Conservation (phyloP, 192 early-diverging fungal genomes). For the Phlyctochytrium planicorne region DNA sequence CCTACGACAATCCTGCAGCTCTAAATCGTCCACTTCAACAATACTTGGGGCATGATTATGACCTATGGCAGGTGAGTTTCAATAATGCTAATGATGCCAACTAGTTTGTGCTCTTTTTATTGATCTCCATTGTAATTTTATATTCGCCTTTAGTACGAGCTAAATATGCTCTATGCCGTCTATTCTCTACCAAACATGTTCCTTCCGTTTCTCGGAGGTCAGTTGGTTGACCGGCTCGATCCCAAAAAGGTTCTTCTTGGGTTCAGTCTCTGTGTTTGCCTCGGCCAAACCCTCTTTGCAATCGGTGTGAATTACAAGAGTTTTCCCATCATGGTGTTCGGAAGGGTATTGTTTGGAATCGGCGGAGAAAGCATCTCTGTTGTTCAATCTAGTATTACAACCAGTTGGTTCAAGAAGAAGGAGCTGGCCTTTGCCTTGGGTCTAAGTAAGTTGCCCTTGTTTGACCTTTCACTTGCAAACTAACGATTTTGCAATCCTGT, state of each 20-base stretch:
- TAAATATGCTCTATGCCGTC: constrained; percentile 59
- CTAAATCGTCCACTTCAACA: constrained; percentile 51
- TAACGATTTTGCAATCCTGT: constrained; percentile 14
- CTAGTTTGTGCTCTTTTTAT: not conserved
- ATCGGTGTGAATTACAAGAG: constrained; percentile 46
- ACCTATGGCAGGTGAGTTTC: constrained; percentile 25
- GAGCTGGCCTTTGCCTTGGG: constrained; percentile 54
- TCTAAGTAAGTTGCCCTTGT: constrained; percentile 51
- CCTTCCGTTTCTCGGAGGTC: constrained; percentile 61
- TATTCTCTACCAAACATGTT: constrained; percentile 70
- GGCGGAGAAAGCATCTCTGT: constrained; percentile 54
- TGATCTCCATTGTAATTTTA: not conserved
- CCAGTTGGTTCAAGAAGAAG: constrained; percentile 45
- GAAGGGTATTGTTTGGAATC: constrained; percentile 49
- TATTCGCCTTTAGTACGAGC: constrained; percentile 42
- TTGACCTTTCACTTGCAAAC: not conserved
- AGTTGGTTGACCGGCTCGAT: constrained; percentile 56
- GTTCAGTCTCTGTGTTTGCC: constrained; percentile 47
- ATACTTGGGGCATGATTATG: constrained; percentile 43
- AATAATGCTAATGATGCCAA: not conserved
- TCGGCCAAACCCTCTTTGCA: constrained; percentile 63
- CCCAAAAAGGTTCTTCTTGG: constrained; percentile 48
- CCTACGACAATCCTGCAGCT: constrained; percentile 50
- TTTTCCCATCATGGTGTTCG: constrained; percentile 47
- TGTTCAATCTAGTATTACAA: constrained; percentile 49